A percentile compares a stretch with the other conserved stretches of the same genome.
These are phyloP conservation scores for Pyrrhoderma noxium DNA, from an alignment of 1,284 basidiomycete species.

Conservation along the genomic window DNA sequence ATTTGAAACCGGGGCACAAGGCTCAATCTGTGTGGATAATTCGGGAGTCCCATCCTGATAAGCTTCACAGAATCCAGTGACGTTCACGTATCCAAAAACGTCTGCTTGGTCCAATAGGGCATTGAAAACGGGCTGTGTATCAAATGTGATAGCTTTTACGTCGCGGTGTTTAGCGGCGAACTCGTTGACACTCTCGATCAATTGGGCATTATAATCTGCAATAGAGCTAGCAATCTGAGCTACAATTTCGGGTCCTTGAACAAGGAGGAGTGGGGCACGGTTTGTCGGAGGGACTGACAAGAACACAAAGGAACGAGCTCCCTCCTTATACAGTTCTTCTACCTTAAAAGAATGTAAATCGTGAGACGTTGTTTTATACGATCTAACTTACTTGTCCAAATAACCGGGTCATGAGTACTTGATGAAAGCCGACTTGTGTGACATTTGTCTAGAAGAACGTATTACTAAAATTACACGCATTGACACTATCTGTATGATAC, in stretches of 20 bases:
- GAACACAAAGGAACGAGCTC: constrained; percentile 58
- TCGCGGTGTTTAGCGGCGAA: constrained; percentile 38
- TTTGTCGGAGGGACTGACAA: constrained; percentile 60
- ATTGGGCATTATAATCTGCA: constrained; percentile 44
- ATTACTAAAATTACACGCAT: neutral
- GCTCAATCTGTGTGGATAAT: constrained; percentile 42
- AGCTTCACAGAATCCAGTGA: constrained; percentile 50
- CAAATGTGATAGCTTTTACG: constrained; percentile 41
- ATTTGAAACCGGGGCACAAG: constrained; percentile 53
- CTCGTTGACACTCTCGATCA: constrained; percentile 30
- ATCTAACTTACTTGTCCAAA: constrained; percentile 40
- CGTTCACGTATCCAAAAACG: constrained; percentile 49
- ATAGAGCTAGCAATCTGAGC: constrained; percentile 35
- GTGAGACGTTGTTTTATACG: neutral
- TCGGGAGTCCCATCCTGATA: constrained; percentile 51
- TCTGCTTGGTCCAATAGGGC: constrained; percentile 44
- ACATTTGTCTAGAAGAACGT: constrained; percentile 41
- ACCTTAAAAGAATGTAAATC: constrained; percentile 30
- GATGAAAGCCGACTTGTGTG: constrained; percentile 44
- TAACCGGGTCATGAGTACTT: constrained; percentile 45
- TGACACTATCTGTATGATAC: neutral
- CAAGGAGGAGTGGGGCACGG: constrained; percentile 46
- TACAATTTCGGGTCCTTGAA: constrained; percentile 38
- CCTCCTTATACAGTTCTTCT: constrained; percentile 43
- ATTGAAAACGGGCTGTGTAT: constrained; percentile 53